These are phyloP conservation scores for Pochonia chlamydosporia DNA, from an alignment of 2,329 filamentous ascomycete species.

Conservation along the genomic window DNA sequence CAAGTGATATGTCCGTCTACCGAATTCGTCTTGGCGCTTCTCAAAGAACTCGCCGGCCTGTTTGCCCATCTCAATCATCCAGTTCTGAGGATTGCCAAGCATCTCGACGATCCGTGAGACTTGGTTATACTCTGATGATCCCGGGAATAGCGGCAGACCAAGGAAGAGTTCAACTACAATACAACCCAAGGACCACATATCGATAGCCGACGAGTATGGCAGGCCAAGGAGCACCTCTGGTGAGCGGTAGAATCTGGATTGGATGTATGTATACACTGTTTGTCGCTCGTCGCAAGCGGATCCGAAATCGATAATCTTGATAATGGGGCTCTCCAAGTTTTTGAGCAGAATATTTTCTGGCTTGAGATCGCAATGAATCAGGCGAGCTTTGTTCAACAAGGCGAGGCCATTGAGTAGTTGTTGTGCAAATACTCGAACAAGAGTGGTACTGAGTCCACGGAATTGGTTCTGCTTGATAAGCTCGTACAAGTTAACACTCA, in stretches of 20 bases:
- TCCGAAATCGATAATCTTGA: conserved; percentile 99
- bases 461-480: conserved; percentile 99
- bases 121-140: conserved; percentile 98
- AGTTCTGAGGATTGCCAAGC: conserved; percentile 91
- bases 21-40: conserved; percentile 85
- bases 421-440: conserved; percentile 95
- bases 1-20: conserved; percentile 80
- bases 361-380: conserved; percentile 98
- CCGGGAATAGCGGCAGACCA: conserved; percentile 88
- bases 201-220: conserved; percentile 96
- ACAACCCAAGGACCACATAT: conserved; percentile 99
- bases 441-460: conserved; percentile 89
- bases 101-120: conserved; percentile 96
- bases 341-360: conserved; percentile 97
- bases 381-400: conserved; percentile 86
- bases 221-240: conserved; percentile 93
- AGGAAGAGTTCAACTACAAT: conserved; percentile 98
- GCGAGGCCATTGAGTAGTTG: conserved; percentile 90
- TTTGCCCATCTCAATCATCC: conserved; percentile 99
- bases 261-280: conserved; percentile 98
- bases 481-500: conserved; percentile 97
- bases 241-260: conserved; percentile 95
- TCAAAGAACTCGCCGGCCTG: conserved; percentile 97
- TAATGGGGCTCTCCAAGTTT: conserved; percentile 97
- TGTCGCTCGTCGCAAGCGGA: conserved; percentile 97